Base-by-base conservation (phyloP, 805 yeast species). In the Starmerella gropengiesseri region DNA sequence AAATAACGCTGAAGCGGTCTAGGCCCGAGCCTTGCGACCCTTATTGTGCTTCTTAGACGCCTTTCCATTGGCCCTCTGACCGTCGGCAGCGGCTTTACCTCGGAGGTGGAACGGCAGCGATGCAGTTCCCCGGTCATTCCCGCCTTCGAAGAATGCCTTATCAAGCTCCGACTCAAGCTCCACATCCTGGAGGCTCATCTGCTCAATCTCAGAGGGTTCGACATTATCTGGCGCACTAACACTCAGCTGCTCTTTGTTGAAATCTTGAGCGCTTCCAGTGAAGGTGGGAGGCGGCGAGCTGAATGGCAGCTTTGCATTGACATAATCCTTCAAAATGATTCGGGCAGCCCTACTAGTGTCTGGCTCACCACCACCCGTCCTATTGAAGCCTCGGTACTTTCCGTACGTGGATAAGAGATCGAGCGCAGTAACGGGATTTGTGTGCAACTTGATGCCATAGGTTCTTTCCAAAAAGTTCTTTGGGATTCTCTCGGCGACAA, bases 341-440 rank as follows among this genome's bases (percentile, higher is more conserved):
- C 99, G 73, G 31, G 95, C 78, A 12, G 98, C 95, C 62, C 98
- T 74, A 32, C 94, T 77, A 60, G 86, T 93, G 67, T 91, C 99
- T 3, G 98, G 97, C 53, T 85, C 76, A 58, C 97, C 97, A 58
- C 83, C 87, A 61, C 93, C 96, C 0, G 95, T 82, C 25, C 64
- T 54, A 93, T 85, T 87, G 60, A 76, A 91, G 55, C 99, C 98
- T 64, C 98, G 76, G 3, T 96, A 91, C 65, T 93, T 74, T 6
- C 96, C 97, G 59, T 91, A 91, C 0, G 97, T 93, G 37, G 76
- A 81, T 45, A 91, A 70, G 30, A 91, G 62, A 61, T 91, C 97
- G 58, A 82, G 78, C 0, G 96, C 81, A 4, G 94, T 83, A 2
- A 65, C 63, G 7, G 86, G 76, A 54, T 74, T 75, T 19, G 78